These are phyloP conservation scores for Lojkania enalia DNA, from an alignment of 2,329 filamentous ascomycete species.

Conservation along the genomic window DNA sequence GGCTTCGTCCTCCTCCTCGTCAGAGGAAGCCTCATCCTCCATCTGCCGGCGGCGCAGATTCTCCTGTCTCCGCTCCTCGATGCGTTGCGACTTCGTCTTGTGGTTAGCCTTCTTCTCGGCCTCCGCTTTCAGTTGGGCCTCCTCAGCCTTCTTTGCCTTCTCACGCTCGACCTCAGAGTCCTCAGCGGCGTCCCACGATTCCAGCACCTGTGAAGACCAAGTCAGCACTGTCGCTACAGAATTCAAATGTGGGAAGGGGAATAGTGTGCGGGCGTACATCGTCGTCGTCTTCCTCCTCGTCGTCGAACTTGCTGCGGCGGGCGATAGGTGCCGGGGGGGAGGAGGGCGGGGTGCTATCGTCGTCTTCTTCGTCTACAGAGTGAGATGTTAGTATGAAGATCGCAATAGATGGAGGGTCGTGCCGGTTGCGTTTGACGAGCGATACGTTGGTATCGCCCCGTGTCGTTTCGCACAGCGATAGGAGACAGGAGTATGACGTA, in stretches of 20 bases:
- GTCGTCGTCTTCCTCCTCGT: constrained; percentile 85
- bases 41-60: constrained; percentile 62
- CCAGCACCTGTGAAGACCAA: constrained; percentile 68
- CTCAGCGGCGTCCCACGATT: constrained; percentile 95
- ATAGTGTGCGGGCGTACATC: constrained; percentile 49
- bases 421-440: no score
- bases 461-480: no score
- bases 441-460: no score
- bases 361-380: constrained; percentile 57
- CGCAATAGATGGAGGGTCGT: no score
- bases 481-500: constrained; percentile 40
- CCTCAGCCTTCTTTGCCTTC: constrained; percentile 85
- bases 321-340: constrained; percentile 51
- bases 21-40: constrained; percentile 60
- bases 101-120: constrained; percentile 86
- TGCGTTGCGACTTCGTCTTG: constrained; percentile 84
- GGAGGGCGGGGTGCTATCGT: constrained; percentile 56
- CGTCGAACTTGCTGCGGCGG: constrained; percentile 76
- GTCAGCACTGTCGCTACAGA: constrained; percentile 26
- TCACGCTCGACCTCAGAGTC: constrained; percentile 96
- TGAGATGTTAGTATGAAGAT: constrained; percentile 22
- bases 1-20: constrained; percentile 74
- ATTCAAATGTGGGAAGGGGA: constrained; percentile 20
- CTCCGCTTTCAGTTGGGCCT: constrained; percentile 85
- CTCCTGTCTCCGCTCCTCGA: constrained; percentile 72